Percentiles rank a stretch among this genome's conserved stretches.
Conservation (phyloP, 495 filamentous ascomycete species). For the Hyaloscypha hepaticicola region DNA sequence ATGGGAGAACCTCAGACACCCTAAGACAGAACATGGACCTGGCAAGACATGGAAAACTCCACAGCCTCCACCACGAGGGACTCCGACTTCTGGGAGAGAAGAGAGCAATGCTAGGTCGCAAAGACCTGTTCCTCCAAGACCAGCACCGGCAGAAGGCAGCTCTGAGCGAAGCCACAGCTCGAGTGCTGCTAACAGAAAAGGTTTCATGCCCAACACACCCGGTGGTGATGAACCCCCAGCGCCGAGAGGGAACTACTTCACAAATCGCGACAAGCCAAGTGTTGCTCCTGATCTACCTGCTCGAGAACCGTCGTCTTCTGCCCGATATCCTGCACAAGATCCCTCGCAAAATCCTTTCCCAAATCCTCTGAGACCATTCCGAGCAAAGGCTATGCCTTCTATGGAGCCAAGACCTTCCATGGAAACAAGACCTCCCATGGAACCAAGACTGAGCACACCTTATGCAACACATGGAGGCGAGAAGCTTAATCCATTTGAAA, state of each 20-base stretch:
- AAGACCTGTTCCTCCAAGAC: slow-evolving; percentile 32
- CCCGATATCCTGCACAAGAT: neutral
- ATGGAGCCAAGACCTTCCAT: slow-evolving; percentile 43
- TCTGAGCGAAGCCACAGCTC: slow-evolving; percentile 34
- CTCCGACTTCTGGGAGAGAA: slow-evolving; percentile 37
- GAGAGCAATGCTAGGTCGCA: slow-evolving; percentile 33
- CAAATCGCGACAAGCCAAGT: slow-evolving; percentile 19
- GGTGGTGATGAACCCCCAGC: slow-evolving; percentile 57
- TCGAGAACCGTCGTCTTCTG: slow-evolving; percentile 6
- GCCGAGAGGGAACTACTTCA: slow-evolving; percentile 52
- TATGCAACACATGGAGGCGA: slow-evolving; percentile 72
- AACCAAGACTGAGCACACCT: slow-evolving; percentile 60
- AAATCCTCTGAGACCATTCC: slow-evolving; percentile 44
- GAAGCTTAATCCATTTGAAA: slow-evolving; percentile 56
- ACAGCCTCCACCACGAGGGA: slow-evolving; percentile 31
- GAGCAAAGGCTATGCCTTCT: neutral
- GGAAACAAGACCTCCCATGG: slow-evolving; percentile 45
- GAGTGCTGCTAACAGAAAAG: slow-evolving; percentile 45
- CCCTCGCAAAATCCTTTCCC: neutral
- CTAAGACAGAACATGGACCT: slow-evolving; percentile 12
- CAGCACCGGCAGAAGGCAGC: slow-evolving; percentile 35
- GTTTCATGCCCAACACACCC: slow-evolving; percentile 53
- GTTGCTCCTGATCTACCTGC: slow-evolving; percentile 23
- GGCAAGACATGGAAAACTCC: neutral
- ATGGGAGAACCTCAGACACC: slow-evolving; percentile 68